Evolutionary conservation across 2,329 filamentous ascomycete genomes (phyloP).

Genomic region (Verticillium klebahnii): DNA sequence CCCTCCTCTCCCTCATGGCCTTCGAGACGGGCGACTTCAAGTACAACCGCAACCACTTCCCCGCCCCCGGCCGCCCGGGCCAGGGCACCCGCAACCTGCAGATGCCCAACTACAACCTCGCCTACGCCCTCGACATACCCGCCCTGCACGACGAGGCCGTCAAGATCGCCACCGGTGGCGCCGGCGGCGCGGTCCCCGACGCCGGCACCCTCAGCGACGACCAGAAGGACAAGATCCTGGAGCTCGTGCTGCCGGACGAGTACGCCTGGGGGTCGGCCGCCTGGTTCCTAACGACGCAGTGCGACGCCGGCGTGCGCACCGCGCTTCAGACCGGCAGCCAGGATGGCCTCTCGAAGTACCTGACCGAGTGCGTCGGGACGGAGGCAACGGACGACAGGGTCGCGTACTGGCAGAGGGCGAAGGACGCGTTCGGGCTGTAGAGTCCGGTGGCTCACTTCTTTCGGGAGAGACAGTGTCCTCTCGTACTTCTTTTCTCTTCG

Average conservation of each 20-base stretch:
- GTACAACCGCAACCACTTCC: slow-evolving; percentile 62
- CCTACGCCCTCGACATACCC: slow-evolving; percentile 41
- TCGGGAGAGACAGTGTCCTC: not conserved
- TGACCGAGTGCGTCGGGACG: slow-evolving; percentile 39
- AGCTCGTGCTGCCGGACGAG: slow-evolving; percentile 40
- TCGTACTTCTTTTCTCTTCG: not conserved
- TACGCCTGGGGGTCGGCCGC: slow-evolving; percentile 49
- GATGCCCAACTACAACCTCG: slow-evolving; percentile 35
- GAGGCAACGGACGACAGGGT: slow-evolving; percentile 23
- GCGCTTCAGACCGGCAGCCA: slow-evolving; percentile 32
- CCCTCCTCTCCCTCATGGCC: slow-evolving; percentile 64
- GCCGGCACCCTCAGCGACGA: slow-evolving; percentile 17
- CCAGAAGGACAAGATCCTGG: slow-evolving; percentile 35
- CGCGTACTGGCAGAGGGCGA: slow-evolving; percentile 40
- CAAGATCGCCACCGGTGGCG: slow-evolving; percentile 16
- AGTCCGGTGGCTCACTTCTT: not conserved
- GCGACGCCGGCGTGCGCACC: slow-evolving; percentile 24
- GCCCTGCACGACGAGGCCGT: slow-evolving; percentile 27
- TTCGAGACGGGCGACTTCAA: slow-evolving; percentile 67
- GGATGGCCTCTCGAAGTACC: slow-evolving; percentile 38
- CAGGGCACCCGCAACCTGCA: slow-evolving; percentile 66
- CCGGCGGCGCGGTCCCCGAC: slow-evolving; percentile 18
- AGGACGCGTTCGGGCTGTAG: slow-evolving; percentile 39
- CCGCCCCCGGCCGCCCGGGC: slow-evolving; percentile 45
- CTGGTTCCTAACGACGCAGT: slow-evolving; percentile 47